Evolutionary conservation across 1,284 basidiomycete genomes (phyloP).

Genomic region (Malassezia restricta): DNA sequence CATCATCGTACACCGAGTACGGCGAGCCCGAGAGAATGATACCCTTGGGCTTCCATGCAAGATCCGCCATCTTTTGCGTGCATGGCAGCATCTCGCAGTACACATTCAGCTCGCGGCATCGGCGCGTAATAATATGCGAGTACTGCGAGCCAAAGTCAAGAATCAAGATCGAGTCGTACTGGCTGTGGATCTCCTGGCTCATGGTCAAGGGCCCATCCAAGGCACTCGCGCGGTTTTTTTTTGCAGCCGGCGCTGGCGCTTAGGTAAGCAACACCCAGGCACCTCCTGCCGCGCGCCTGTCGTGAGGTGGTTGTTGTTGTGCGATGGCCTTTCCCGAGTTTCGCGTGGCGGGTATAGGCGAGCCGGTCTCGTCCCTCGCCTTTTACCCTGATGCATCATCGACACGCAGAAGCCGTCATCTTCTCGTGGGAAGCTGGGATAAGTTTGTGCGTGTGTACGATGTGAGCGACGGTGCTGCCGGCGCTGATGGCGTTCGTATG

Average conservation of each 20-base stretch:
- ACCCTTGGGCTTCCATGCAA: constrained; percentile 90
- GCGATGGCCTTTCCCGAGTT: neutral
- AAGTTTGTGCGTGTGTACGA: constrained; percentile 31
- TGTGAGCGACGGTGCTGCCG: constrained; percentile 6
- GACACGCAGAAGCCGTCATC: neutral
- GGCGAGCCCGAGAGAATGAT: constrained; percentile 97
- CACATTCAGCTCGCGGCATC: constrained; percentile 94
- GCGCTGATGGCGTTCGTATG: constrained; percentile 3
- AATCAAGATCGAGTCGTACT: constrained; percentile 92
- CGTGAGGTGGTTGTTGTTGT: neutral
- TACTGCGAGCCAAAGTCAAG: constrained; percentile 98
- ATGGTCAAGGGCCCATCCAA: constrained; percentile 16
- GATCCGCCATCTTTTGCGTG: constrained; percentile 77
- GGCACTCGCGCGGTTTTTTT: neutral
- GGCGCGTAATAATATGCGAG: constrained; percentile 91
- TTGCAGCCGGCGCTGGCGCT: neutral
- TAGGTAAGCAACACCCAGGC: neutral
- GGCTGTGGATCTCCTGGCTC: constrained; percentile 64
- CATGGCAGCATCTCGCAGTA: constrained; percentile 98
- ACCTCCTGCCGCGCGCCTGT: neutral
- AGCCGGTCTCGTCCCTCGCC: constrained; percentile 22
- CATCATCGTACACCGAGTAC: constrained; percentile 89
- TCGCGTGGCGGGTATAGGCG: neutral
- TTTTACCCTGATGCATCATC: constrained; percentile 19
- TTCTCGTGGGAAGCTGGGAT: constrained; percentile 40